Percentiles rank a stretch among this genome's conserved stretches.
Evolutionary conservation across 2,329 filamentous ascomycete species (phyloP).

Genomic region (Fusarium sp.): DNA sequence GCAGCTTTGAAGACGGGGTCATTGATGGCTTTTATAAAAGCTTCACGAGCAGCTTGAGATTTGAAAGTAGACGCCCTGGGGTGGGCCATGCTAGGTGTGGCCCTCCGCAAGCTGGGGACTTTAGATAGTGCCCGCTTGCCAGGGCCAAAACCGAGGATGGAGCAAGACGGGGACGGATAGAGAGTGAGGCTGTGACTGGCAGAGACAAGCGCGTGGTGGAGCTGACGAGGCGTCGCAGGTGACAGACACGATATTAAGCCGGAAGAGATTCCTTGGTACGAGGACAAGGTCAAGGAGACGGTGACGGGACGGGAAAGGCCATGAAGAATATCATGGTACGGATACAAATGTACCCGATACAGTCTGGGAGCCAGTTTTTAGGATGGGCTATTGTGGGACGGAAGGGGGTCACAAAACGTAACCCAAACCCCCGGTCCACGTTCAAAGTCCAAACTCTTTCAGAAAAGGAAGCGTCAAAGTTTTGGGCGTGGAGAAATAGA

Average conservation of each 20-base stretch:
- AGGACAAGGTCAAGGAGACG: conserved; percentile 5
- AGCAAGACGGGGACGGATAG: conserved; percentile 36
- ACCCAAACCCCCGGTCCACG: conserved; percentile 29
- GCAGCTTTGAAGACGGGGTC: conserved; percentile 55
- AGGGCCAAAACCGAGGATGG: conserved; percentile 48
- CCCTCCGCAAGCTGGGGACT: conserved; percentile 42
- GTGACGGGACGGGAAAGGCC: conserved; percentile 34
- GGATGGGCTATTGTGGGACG: conserved; percentile 40
- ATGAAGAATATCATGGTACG: neutral
- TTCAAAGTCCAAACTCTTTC: conserved; percentile 32
- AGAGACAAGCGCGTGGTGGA: conserved; percentile 49
- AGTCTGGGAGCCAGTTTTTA: conserved; percentile 38
- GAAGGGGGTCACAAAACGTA: conserved; percentile 43
- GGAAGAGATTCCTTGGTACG: conserved; percentile 50
- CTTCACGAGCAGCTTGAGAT: conserved; percentile 46
- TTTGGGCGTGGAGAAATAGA: conserved; percentile 33
- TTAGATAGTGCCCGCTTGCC: conserved; percentile 46
- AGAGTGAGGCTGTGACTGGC: conserved; percentile 38
- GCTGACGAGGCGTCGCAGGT: conserved; percentile 46
- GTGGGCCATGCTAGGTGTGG: conserved; percentile 43
- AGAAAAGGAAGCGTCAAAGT: conserved; percentile 37
- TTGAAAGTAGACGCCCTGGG: conserved; percentile 40
- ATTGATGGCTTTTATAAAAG: conserved; percentile 57
- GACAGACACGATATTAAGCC: conserved; percentile 53
- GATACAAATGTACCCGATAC: conserved; percentile 30